Base-by-base conservation (phyloP, 2,329 filamentous ascomycete genomes). In the Ascochyta clinopodiicola region DNA sequence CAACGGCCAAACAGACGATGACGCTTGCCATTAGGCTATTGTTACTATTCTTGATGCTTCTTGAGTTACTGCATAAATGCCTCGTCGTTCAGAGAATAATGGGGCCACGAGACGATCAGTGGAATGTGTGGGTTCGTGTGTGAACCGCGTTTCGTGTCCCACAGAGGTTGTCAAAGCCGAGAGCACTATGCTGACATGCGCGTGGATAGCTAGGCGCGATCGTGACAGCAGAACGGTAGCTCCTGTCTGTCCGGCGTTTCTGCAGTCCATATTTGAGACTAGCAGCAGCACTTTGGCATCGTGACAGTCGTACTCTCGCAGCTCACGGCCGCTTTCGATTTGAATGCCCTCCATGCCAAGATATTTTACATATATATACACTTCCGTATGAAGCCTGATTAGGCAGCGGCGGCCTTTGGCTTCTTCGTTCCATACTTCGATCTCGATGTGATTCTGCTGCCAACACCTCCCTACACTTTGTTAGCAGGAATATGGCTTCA, bases 391-490 rank as follows among this genome's bases (percentile, higher is more conserved):
- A 27, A 27, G 24, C 13, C 54, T 39, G 39, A 38, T 61, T 58
- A 72, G 46, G 67, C 66, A 39, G 68, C 66, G 1, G 67, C 60
- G 35, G 55, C 44, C 88, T 98, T 98, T 0, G 95, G 94, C 82
- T 97, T 98, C 88, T 99, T 99, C 44, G 95, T 96, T 58, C 95
- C 95, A 74, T 96, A 99, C 80, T 99, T 99, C 71, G 92, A 97
- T 70, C 95, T 85, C 76, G 90, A 92, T 21, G 88, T 91, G 70
- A 89, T 85, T 66, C 95, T 84, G 75, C 87, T 95, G 21, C 87
- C 88, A 63, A 99, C 95, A 82, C 95, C 95, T 72, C 92, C 92
- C 94, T 97, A 62, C 12, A 57, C 12, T 8, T 13, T 39, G 54
- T 74, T 63, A 77, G 71, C 47, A n/a, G 4, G 17, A 36, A 8